Percentiles rank a stretch among this genome's conserved stretches.
Conservation (phyloP, 1,139 yeast genomes). For the Hyphopichia buzzinii region DNA sequence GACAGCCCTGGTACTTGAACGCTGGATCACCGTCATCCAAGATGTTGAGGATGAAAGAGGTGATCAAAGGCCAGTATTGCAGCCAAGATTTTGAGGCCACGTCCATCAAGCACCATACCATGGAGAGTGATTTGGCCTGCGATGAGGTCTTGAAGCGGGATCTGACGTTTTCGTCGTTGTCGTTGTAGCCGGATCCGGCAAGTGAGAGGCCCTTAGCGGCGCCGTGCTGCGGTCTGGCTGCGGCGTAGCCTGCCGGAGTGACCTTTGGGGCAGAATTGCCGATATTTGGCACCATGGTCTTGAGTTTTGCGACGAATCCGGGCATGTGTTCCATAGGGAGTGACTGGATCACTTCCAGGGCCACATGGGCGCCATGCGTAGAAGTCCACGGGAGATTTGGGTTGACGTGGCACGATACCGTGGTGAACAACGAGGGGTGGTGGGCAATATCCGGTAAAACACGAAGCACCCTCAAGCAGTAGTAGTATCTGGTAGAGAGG, state of each 20-base stretch:
- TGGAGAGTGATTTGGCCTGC: slow-evolving; percentile 21
- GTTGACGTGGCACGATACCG: slow-evolving; percentile 21
- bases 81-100: slow-evolving; percentile 13
- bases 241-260: slow-evolving; percentile 6
- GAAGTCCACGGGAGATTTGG: slow-evolving; percentile 33
- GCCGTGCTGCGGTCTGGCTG: slow-evolving; percentile 11
- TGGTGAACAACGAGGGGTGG: background rate
- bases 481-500: slow-evolving; percentile 1
- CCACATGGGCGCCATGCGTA: background rate
- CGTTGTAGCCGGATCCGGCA: slow-evolving; percentile 18
- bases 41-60: slow-evolving; percentile 50
- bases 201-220: slow-evolving; percentile 27
- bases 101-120: slow-evolving; percentile 29
- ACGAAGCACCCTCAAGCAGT: slow-evolving; percentile 6
- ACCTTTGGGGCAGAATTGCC: background rate
- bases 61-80: slow-evolving; percentile 41
- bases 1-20: slow-evolving; percentile 44
- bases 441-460: slow-evolving; percentile 3
- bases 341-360: no score
- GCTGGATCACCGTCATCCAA: slow-evolving; percentile 50
- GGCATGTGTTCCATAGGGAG: no score
- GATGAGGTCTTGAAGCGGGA: slow-evolving; percentile 31
- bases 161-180: slow-evolving; percentile 22
- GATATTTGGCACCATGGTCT: no score
- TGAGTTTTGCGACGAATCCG: no score